Conservation (phyloP, 2,329 filamentous ascomycete genomes). For the Hymenoscyphus fraxineus region DNA sequence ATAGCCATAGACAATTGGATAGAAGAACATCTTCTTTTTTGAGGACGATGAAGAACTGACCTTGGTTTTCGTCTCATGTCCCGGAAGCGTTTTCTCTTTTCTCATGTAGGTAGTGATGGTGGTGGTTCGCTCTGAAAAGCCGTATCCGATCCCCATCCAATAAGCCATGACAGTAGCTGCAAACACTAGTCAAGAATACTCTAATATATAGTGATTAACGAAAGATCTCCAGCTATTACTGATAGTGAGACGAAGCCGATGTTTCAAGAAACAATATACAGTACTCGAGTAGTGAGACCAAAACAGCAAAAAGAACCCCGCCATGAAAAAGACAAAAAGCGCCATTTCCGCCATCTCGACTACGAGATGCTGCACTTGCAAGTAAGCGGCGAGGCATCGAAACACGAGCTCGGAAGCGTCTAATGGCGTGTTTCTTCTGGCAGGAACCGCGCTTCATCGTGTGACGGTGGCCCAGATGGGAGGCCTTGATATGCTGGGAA, state of each 20-base stretch:
- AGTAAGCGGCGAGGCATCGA: neutral
- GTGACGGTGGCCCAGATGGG: neutral
- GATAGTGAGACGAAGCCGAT: neutral
- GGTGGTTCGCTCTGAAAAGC: neutral
- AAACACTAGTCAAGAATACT: neutral
- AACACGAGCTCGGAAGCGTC: constrained; percentile 1
- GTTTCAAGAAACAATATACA: neutral
- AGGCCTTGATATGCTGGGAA: neutral
- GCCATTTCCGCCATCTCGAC: neutral
- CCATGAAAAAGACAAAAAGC: neutral
- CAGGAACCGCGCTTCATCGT: constrained; percentile 2
- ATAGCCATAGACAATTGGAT: neutral
- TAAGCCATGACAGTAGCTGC: neutral
- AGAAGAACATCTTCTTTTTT: neutral
- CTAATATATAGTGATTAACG: neutral
- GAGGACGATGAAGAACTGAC: neutral
- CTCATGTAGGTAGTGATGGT: neutral
- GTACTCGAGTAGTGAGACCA: neutral
- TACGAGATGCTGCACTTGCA: neutral
- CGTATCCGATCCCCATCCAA: neutral
- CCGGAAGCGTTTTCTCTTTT: neutral
- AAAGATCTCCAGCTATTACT: neutral
- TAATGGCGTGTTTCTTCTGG: neutral
- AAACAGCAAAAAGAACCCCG: neutral
- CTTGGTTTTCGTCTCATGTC: neutral